A percentile compares a stretch with the other conserved stretches of the same genome.
Evolutionary conservation across 495 filamentous ascomycete genomes (phyloP).

Genomic region (Neohortaea acidophila): DNA sequence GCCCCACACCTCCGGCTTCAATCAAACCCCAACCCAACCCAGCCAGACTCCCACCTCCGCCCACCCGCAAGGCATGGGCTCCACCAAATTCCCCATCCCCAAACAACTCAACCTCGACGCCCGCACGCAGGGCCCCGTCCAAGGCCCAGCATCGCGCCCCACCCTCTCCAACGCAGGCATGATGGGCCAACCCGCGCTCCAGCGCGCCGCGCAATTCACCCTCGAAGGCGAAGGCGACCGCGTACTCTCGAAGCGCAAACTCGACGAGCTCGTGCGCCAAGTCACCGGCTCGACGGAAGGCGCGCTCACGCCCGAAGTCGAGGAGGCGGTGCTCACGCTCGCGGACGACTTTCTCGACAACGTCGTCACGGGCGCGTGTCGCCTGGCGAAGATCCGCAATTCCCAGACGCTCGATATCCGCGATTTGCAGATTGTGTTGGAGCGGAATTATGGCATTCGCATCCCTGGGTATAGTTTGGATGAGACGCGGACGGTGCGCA

Average conservation of each 20-base stretch:
- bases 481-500: slow-evolving; percentile 83
- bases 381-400: slow-evolving; percentile 80
- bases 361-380: slow-evolving; percentile 72
- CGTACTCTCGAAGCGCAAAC: slow-evolving; percentile 85
- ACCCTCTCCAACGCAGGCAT: slow-evolving; percentile 62
- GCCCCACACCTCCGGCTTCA: slow-evolving; percentile 17
- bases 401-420: slow-evolving; percentile 78
- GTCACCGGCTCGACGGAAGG: slow-evolving; percentile 67
- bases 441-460: slow-evolving; percentile 95
- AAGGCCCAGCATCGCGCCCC: slow-evolving; percentile 55
- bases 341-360: slow-evolving; percentile 92
- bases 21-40: slow-evolving; percentile 35
- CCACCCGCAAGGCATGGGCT: slow-evolving; percentile 30
- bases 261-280: slow-evolving; percentile 86
- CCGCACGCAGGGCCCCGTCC: slow-evolving; percentile 46
- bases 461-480: slow-evolving; percentile 89
- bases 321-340: slow-evolving; percentile 76
- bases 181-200: slow-evolving; percentile 71
- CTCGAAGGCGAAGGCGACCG: slow-evolving; percentile 82
- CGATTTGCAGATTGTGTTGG: slow-evolving; percentile 86
- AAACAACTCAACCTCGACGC: slow-evolving; percentile 56
- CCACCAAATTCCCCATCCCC: slow-evolving; percentile 41
- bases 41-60: slow-evolving; percentile 29
- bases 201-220: slow-evolving; percentile 63
- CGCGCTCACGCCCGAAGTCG: slow-evolving; percentile 70